Conservation (phyloP, 2,329 filamentous ascomycete genomes). For the Tolypocladium ophioglossoides region DNA sequence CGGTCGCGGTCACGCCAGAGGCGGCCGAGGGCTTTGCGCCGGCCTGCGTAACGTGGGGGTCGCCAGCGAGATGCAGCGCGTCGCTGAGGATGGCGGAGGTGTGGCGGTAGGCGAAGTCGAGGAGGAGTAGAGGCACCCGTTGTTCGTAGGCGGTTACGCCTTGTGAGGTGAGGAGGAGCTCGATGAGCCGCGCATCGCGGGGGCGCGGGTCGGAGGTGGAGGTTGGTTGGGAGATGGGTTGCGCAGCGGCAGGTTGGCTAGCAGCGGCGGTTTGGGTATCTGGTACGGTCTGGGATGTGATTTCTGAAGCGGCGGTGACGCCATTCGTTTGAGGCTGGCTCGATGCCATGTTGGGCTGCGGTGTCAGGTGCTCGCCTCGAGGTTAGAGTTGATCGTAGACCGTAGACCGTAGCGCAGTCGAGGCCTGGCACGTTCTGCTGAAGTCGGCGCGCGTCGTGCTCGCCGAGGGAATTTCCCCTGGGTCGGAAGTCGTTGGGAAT, state of each 20-base stretch:
- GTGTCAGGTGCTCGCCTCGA: not conserved
- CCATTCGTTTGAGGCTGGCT: slow-evolving; percentile 44
- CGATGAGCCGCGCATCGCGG: slow-evolving; percentile 68
- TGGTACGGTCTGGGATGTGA: slow-evolving; percentile 23
- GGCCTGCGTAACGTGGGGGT: slow-evolving; percentile 54
- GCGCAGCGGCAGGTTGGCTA: slow-evolving; percentile 14
- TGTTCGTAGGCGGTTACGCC: slow-evolving; percentile 73
- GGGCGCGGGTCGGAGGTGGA: slow-evolving; percentile 45
- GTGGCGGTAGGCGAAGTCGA: slow-evolving; percentile 82
- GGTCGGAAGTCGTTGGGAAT: too few species aligned
- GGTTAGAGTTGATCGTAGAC: not conserved
- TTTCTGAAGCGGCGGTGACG: slow-evolving; percentile 28
- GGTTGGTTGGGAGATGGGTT: slow-evolving; percentile 16
- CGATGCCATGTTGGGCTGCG: slow-evolving; percentile 18
- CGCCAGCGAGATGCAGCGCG: slow-evolving; percentile 56
- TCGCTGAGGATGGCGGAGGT: slow-evolving; percentile 62
- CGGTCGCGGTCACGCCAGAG: slow-evolving; percentile 35
- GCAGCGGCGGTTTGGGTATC: slow-evolving; percentile 23
- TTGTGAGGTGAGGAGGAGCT: slow-evolving; percentile 68
- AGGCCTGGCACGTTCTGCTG: not conserved
- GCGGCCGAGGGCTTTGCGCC: slow-evolving; percentile 39
- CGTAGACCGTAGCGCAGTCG: not conserved
- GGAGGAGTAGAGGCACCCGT: slow-evolving; percentile 70
- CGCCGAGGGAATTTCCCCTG: not conserved
- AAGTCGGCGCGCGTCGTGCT: not conserved